A percentile compares a stretch with the other conserved stretches of the same genome.
Evolutionary conservation across 371 early-diverging fungal genomes (phyloP).

Genomic region (Mortierella sp.): DNA sequence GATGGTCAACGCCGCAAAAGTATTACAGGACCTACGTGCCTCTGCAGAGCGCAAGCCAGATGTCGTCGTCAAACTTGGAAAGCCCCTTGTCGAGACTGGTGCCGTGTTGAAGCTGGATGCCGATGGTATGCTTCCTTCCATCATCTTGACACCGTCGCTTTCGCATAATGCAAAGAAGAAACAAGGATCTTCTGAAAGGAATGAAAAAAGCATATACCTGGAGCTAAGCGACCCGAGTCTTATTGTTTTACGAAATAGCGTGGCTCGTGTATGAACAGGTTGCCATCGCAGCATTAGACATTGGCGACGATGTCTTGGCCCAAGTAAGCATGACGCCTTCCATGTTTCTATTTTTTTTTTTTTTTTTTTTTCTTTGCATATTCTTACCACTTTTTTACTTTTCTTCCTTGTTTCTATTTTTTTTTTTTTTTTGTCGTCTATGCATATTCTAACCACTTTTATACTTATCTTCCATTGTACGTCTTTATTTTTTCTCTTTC

Average conservation of each 20-base stretch:
- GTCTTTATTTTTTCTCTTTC: neutral
- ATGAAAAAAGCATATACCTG: too few species aligned
- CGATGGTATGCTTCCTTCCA: slow-evolving; percentile 41
- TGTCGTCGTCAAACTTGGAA: slow-evolving; percentile 55
- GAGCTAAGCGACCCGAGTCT: neutral
- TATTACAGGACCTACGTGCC: slow-evolving; percentile 56
- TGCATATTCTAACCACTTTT: too few species aligned
- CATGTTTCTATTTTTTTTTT: neutral
- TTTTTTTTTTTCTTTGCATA: neutral
- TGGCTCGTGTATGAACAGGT: slow-evolving; percentile 89
- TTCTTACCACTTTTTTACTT: too few species aligned
- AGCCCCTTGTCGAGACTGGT: slow-evolving; percentile 40
- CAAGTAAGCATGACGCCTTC: slow-evolving; percentile 60
- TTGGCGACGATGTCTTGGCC: slow-evolving; percentile 74
- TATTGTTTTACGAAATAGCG: slow-evolving; percentile 50
- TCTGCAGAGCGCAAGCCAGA: slow-evolving; percentile 58
- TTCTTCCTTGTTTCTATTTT: neutral
- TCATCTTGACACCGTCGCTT: slow-evolving; percentile 7
- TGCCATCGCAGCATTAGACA: slow-evolving; percentile 82
- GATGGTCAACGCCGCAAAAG: slow-evolving; percentile 55
- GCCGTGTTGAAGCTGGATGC: slow-evolving; percentile 55
- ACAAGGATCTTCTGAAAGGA: too few species aligned
- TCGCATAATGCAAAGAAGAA: neutral
- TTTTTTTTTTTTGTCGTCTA: neutral
- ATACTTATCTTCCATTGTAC: too few species aligned